phyloP scores from a whole-genome alignment of 805 yeast species.

The Myxozyma sirexii region DNA sequence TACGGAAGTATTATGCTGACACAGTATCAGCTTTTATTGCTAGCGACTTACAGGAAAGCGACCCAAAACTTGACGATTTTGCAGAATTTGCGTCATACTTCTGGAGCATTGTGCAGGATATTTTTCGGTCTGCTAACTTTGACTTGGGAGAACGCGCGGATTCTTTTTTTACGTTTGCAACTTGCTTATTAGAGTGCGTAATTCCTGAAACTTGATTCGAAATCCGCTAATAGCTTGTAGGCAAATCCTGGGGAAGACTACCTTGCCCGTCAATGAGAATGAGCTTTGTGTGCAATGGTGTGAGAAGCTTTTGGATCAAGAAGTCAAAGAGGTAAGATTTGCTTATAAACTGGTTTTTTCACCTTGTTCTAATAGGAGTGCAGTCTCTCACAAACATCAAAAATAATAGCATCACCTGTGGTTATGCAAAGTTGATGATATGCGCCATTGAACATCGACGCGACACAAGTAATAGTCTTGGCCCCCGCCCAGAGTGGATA shows the following conservation, averaged over 20 bases:
- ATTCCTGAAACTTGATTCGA: not conserved
- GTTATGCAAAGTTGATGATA: conserved; percentile 12
- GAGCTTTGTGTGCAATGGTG: conserved; percentile 4
- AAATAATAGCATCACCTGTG: conserved; percentile 7
- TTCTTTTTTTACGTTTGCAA: conserved; percentile 14
- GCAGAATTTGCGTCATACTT: conserved; percentile 10
- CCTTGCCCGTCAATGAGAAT: conserved; percentile 3
- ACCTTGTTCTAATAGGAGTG: not conserved
- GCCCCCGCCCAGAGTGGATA: not conserved
- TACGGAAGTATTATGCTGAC: conserved; percentile 10
- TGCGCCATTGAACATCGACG: conserved; percentile 13
- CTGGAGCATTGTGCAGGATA: conserved; percentile 7
- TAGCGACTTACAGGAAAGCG: not conserved
- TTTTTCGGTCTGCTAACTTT: conserved; percentile 12
- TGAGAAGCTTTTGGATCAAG: not conserved
- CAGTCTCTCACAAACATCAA: conserved; percentile 9
- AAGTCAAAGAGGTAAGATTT: conserved; percentile 2
- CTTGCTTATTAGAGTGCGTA: conserved; percentile 2
- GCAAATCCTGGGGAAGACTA: not conserved
- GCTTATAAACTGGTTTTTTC: not conserved
- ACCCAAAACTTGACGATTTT: not conserved
- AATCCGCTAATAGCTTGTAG: not conserved
- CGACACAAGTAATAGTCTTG: not conserved
- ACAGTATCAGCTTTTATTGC: conserved; percentile 9
- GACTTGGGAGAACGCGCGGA: not conserved